Evolutionary conservation across 1,284 basidiomycete species (phyloP).

Genomic region (Trichosporon coremiiforme): DNA sequence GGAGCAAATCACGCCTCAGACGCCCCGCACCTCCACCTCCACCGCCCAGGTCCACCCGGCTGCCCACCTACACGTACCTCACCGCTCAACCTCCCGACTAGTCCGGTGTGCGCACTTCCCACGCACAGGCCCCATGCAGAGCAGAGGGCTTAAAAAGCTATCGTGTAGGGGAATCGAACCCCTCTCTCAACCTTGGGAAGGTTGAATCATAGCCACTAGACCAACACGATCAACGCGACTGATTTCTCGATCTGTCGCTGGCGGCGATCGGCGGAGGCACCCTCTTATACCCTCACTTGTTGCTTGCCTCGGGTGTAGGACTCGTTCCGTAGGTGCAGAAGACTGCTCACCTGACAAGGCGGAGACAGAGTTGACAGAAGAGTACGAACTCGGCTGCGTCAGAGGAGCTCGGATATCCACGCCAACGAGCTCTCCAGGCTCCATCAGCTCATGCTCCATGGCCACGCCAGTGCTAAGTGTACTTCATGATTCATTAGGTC

Average conservation of each 20-base stretch:
- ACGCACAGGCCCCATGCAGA: background rate
- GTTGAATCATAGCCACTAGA: slow-evolving; percentile 8
- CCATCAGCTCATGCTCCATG: background rate
- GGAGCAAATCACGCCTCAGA: no score
- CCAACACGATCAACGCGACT: background rate
- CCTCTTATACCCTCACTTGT: background rate
- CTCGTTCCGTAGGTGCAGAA: no score
- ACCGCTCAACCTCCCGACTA: background rate
- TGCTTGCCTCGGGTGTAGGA: no score
- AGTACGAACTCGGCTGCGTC: no score
- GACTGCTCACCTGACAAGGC: no score
- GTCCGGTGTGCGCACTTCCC: background rate
- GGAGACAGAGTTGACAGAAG: no score
- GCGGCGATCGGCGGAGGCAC: background rate
- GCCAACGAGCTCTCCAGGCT: no score
- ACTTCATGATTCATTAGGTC: slow-evolving; percentile 12
- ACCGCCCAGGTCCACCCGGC: background rate
- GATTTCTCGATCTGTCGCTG: background rate
- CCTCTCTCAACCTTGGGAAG: slow-evolving; percentile 11
- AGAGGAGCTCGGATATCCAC: no score
- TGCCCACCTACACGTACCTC: background rate
- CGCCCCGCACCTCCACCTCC: background rate
- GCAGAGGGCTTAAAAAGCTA: background rate
- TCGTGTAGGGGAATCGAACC: slow-evolving; percentile 10
- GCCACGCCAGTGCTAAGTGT: background rate